A percentile compares a stretch with the other conserved stretches of the same genome.
Evolutionary conservation across 352 stramenopile genomes (phyloP).

Genomic region (Peronospora farinosa): DNA sequence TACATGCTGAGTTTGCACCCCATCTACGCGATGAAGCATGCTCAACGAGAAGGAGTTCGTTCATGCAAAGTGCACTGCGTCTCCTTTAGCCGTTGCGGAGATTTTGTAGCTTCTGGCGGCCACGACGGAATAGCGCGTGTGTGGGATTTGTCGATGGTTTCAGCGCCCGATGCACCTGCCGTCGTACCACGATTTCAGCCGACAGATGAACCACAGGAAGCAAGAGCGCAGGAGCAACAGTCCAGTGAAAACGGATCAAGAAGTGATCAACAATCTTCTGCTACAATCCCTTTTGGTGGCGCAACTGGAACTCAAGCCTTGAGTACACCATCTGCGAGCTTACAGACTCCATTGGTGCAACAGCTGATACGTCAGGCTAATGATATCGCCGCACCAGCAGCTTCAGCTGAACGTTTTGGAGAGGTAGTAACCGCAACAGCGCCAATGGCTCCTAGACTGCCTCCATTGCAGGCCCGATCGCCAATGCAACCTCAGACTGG

Average conservation of each 20-base stretch:
- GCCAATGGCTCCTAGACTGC: neutral
- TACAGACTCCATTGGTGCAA: conserved; percentile 3
- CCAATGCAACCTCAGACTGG: conserved; percentile 9
- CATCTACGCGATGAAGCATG: conserved; percentile 71
- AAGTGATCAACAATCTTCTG: conserved; percentile 4
- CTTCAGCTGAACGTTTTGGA: conserved; percentile 6
- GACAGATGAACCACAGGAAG: conserved; percentile 34
- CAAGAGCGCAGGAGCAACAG: conserved; percentile 10
- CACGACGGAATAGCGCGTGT: conserved; percentile 90
- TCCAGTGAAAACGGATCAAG: neutral
- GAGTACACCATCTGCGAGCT: neutral
- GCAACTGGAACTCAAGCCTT: conserved; percentile 2
- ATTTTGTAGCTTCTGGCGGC: conserved; percentile 88
- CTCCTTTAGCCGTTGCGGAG: conserved; percentile 73
- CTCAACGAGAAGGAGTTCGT: conserved; percentile 38
- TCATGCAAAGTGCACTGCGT: conserved; percentile 74
- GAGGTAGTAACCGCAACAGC: conserved; percentile 7
- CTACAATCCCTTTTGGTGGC: conserved; percentile 1
- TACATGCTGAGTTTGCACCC: conserved; percentile 80
- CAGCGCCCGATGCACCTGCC: conserved; percentile 35
- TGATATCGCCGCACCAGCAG: neutral
- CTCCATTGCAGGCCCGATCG: conserved; percentile 3
- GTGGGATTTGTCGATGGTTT: conserved; percentile 78
- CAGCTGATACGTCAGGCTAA: conserved; percentile 3
- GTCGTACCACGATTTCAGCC: conserved; percentile 50